These are phyloP conservation scores for Backusella circina DNA, from an alignment of 192 early-diverging fungal genomes.

Conservation along the genomic window DNA sequence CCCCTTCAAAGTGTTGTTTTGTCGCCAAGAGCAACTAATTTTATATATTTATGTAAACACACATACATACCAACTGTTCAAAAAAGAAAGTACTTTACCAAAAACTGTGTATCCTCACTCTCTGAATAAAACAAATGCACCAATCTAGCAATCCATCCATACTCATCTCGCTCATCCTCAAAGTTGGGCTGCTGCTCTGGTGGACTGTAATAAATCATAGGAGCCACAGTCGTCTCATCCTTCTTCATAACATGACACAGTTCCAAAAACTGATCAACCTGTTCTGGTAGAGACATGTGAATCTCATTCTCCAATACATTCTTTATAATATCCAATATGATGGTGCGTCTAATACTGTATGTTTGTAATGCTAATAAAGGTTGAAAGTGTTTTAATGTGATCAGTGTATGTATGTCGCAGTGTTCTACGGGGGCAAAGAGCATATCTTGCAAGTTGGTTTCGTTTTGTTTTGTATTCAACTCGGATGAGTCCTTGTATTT, in stretches of 20 bases:
- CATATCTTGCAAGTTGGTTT: constrained; percentile 72
- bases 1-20: constrained; percentile 69
- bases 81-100: constrained; percentile 38
- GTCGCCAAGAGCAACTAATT: constrained; percentile 71
- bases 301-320: constrained; percentile 67
- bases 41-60: neutral
- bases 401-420: constrained; percentile 66
- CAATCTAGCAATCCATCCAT: constrained; percentile 79
- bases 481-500: constrained; percentile 46
- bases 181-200: constrained; percentile 37
- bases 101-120: constrained; percentile 77
- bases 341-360: constrained; percentile 73
- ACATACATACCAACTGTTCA: no score
- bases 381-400: constrained; percentile 75
- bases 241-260: constrained; percentile 72
- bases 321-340: constrained; percentile 75
- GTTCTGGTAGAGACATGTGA: constrained; percentile 60
- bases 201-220: constrained; percentile 28
- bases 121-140: constrained; percentile 69
- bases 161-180: constrained; percentile 88
- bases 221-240: constrained; percentile 66
- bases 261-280: constrained; percentile 76
- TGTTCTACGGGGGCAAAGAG: constrained; percentile 79
- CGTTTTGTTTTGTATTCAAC: constrained; percentile 62
- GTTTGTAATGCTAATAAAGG: constrained; percentile 83